Base-by-base conservation (phyloP, 2,329 filamentous ascomycete genomes). In the Colletotrichum godetiae region DNA sequence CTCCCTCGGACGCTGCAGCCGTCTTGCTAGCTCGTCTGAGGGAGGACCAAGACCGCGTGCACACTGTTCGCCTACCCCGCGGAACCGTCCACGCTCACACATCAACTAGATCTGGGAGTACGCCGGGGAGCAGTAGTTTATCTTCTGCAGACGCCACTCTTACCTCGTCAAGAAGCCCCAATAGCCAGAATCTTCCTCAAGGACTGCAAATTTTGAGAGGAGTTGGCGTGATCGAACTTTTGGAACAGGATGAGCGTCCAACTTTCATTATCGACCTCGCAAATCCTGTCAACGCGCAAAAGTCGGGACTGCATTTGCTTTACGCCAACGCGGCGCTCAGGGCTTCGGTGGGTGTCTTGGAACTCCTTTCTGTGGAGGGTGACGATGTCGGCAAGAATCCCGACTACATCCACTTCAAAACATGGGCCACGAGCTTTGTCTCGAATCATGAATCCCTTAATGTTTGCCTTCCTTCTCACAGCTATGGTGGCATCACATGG, bases 191-290 rank as follows among this genome's bases (percentile, higher is more conserved):
- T 6, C 82, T 85, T 67, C 81, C 84, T 1, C 85, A 89, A 2
- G 85, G 86, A 5, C 75, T 90, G 57, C 87, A 90, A 64, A 83
- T 90, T 63, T 85, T 95, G 5, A 89, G 89, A 55, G 88, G 88
- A 31, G 86, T 95, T 64, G 92, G 92, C 29, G 87, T 94, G 11
- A 82, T 92, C 24, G 94, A 96, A 80, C 84, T 96, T 52, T 82
- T 97, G 53, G 93, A 96, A 78, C 89, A 93, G 76, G 94, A 97
- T 79, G 90, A 92, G 62, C 86, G 94, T 59, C 94, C 93, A 3
- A 94, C 92, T 0, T 94, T 96, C 77, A 88, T 96, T 55, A 86
- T 96, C 42, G 93, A 96, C 77, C 82, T 94, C 63, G 85, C 86
- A 8, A 90, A 92, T 77, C 81, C 86, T 1, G 80, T 83, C n/a